Conservation (phyloP, 176 grass and related monocot species). For the Carex cristatella region DNA sequence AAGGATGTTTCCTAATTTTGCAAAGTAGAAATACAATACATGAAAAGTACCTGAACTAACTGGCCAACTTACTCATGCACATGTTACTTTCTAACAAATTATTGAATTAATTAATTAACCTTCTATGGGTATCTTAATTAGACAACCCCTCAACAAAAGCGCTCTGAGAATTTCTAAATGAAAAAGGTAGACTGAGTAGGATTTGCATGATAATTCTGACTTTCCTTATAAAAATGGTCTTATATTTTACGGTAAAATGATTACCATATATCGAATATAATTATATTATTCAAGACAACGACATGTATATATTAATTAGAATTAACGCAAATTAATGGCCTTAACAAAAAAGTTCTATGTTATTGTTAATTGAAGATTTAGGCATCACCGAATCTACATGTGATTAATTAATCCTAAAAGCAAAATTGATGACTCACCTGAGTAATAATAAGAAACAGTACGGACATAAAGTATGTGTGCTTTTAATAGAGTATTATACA, state of each 20-base stretch:
- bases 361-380: conserved; percentile 5
- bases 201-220: background rate
- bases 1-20: background rate
- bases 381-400: background rate
- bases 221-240: background rate
- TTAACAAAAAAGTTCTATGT: background rate
- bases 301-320: background rate
- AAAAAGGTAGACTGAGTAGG: background rate
- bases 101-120: background rate
- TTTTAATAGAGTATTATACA: background rate
- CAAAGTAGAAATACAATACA: background rate
- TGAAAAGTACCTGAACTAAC: conserved; percentile 17
- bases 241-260: background rate
- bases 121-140: background rate
- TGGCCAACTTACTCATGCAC: conserved; percentile 18
- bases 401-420: background rate
- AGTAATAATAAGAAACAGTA: background rate
- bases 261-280: conserved; percentile 6
- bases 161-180: background rate
- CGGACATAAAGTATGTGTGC: background rate
- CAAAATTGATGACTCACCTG: background rate
- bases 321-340: background rate
- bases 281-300: conserved; percentile 1
- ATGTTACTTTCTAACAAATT: conserved; percentile 21
- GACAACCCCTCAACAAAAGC: background rate